These are phyloP conservation scores for Solidago caesia DNA, from an alignment of 129 eudicot species.

Conservation along the genomic window DNA sequence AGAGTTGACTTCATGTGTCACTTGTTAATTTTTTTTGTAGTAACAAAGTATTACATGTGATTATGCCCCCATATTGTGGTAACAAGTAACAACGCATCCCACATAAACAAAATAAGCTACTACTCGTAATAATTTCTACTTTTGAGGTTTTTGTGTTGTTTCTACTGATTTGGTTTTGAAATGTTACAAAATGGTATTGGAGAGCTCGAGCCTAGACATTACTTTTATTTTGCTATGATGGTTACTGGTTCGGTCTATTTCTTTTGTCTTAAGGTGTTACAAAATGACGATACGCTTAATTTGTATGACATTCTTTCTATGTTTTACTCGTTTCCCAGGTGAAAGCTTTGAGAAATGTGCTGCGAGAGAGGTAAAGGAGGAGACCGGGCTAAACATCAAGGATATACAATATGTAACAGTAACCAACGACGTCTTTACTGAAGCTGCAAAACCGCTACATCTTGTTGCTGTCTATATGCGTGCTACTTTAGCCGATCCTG, in stretches of 20 bases:
- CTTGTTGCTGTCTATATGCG: slow-evolving; percentile 64
- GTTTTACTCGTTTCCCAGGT: slow-evolving; percentile 37
- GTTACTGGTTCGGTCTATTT: not conserved
- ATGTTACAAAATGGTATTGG: no score
- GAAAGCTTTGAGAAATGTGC: slow-evolving; percentile 95
- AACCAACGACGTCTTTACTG: slow-evolving; percentile 47
- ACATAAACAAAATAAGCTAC: not conserved
- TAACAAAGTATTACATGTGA: slow-evolving; percentile 1
- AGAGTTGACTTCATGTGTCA: slow-evolving; percentile 1
- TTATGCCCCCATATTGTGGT: not conserved
- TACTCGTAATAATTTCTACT: not conserved
- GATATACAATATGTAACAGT: slow-evolving; percentile 51
- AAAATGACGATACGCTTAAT: not conserved
- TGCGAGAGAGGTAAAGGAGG: slow-evolving; percentile 88
- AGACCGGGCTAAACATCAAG: slow-evolving; percentile 62
- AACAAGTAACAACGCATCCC: not conserved
- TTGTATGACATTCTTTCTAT: not conserved
- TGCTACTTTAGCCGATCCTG: slow-evolving; percentile 43
- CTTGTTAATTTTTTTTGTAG: not conserved
- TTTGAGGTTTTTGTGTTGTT: no score
- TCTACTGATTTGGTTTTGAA: no score
- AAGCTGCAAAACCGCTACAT: slow-evolving; percentile 48
- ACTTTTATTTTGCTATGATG: not conserved
- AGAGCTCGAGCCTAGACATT: not conserved
- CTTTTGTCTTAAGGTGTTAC: not conserved